phyloP scores from a whole-genome alignment of 2,329 filamentous ascomycete species.

The Paecilomyces fulvus region DNA sequence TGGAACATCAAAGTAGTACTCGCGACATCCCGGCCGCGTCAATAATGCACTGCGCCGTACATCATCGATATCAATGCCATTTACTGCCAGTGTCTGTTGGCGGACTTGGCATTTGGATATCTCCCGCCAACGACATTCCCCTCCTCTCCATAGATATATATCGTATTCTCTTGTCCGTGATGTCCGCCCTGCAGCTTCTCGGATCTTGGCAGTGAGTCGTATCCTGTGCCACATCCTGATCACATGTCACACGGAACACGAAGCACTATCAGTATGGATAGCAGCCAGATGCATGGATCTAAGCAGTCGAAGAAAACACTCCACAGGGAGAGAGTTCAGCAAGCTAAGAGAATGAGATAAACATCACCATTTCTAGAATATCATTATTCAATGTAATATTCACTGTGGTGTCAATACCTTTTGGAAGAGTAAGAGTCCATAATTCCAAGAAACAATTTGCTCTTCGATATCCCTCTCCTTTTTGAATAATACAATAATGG shows the following conservation, averaged over 20 bases:
- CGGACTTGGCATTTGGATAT: neutral
- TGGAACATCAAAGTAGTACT: neutral
- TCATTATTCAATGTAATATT: too few species aligned
- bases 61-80: too few species aligned
- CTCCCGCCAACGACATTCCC: neutral
- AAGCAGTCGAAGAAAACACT: too few species aligned
- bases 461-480: too few species aligned
- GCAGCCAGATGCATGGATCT: too few species aligned
- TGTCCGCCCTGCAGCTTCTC: neutral
- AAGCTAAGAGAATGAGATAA: too few species aligned
- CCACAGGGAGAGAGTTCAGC: too few species aligned
- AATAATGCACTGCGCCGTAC: neutral
- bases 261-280: neutral
- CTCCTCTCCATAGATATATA: neutral
- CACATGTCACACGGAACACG: neutral
- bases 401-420: too few species aligned
- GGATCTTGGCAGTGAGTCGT: neutral
- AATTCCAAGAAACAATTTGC: too few species aligned
- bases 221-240: neutral
- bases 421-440: too few species aligned
- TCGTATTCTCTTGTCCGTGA: neutral
- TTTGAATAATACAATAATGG: too few species aligned
- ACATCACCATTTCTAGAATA: too few species aligned
- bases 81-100: neutral
- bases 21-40: conserved; percentile 13